Evolutionary conservation across 1,284 basidiomycete genomes (phyloP), one percentile per base, ranked within the genome.

Genomic region (Farysia itapuensis): DNA sequence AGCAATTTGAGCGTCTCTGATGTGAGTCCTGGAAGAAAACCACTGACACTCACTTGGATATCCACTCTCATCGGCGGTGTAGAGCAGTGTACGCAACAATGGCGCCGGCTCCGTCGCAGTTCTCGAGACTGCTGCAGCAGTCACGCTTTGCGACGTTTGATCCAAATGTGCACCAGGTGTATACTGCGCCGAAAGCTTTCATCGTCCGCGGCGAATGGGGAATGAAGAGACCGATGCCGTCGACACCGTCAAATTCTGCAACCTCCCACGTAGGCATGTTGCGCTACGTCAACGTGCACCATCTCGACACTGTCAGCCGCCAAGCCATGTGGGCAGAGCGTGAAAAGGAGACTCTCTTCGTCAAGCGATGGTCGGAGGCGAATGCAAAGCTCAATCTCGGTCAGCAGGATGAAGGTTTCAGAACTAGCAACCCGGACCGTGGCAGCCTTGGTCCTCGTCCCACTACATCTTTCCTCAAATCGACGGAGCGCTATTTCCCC

Each of bases 181-280:
- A 73, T 48, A 64, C 56, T n/a, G 52, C 70, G 2, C 69, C 72
- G 1, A 39, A 54, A 6, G 70, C 70, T 25, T 64, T 64, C 39
- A 47, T 63, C 12, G 54, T 58, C 12, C 60, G 72, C 16, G 72
- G 72, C 21, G 70, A 74, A 44, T 74, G 59, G 49, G 72, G 72
- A 29, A 39, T 73, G 44, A 73, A 73, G 41, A 49, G 71, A 5
- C 49, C 70, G 13, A 52, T 71, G 18, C 64, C 70, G 19, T 67
- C 67, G 11, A 43, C 56, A 4, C 45, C 59, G 12, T 64, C 64
- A 39, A 60, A 64, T 32, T 53, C 64, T 9, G 44, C 41, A 19
- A n/a, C n/a, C n/a, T 35, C 61, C 5, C 53, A 54, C 33, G 49
- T 49, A 2, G 70, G 67, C 11, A 53, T 59, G 0, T 30, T 74